These are phyloP conservation scores for Astraeus odoratus DNA, from an alignment of 768 basidiomycete species.

Conservation along the genomic window DNA sequence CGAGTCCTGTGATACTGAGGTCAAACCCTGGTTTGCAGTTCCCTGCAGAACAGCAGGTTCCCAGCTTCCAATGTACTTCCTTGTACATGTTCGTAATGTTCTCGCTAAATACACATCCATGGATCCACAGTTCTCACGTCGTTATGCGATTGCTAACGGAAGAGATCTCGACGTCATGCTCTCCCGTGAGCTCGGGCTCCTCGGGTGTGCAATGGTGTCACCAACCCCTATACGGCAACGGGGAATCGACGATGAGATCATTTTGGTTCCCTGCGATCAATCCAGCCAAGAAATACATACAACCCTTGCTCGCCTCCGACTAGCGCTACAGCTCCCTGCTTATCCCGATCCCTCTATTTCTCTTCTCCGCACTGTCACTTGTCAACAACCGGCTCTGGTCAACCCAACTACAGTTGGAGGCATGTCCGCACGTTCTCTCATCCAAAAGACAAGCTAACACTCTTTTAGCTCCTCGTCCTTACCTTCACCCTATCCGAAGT, in stretches of 20 bases:
- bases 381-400: constrained; percentile 14
- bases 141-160: constrained; percentile 10
- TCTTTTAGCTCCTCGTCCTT: background rate
- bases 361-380: constrained; percentile 23
- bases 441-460: background rate
- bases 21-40: constrained; percentile 15
- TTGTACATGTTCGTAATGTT: constrained; percentile 35
- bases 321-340: constrained; percentile 21
- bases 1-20: constrained; percentile 7
- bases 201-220: constrained; percentile 31
- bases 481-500: background rate
- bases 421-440: constrained; percentile 4
- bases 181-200: constrained; percentile 33
- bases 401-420: constrained; percentile 10
- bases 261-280: constrained; percentile 13
- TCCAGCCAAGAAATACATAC: constrained; percentile 2
- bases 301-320: constrained; percentile 15
- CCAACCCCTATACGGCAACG: constrained; percentile 15
- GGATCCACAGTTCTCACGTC: constrained; percentile 25
- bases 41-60: constrained; percentile 27
- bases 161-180: constrained; percentile 40
- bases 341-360: constrained; percentile 17
- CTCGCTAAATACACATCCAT: constrained; percentile 42
- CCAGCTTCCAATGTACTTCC: constrained; percentile 27
- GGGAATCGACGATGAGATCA: constrained; percentile 24